phyloP scores from a whole-genome alignment of 331 rosid genomes.

The Quercus tomentella region DNA sequence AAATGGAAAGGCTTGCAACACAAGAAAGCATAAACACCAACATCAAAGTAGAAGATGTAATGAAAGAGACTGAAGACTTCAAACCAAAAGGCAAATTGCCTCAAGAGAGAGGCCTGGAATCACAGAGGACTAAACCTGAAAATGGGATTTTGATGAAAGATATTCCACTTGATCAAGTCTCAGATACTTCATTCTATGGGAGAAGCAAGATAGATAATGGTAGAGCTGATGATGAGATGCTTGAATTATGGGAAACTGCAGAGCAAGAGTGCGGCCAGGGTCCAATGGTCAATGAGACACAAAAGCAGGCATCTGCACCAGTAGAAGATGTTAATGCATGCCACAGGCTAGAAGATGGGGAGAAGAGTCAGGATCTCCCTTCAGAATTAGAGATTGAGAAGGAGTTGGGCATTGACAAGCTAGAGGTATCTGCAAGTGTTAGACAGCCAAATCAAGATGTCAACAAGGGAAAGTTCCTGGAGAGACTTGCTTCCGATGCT shows the following conservation, averaged over 20 bases:
- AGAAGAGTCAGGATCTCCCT: conserved; percentile 27
- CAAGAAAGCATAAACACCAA: conserved; percentile 26
- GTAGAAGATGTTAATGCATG: conserved; percentile 21
- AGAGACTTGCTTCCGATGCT: conserved; percentile 78
- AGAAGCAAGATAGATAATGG: conserved; percentile 41
- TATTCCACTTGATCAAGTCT: conserved; percentile 74
- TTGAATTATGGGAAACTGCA: conserved; percentile 59
- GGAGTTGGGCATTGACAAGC: conserved; percentile 74
- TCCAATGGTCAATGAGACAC: conserved; percentile 16
- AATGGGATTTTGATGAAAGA: conserved; percentile 65
- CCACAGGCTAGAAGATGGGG: conserved; percentile 30
- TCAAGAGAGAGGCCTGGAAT: conserved; percentile 27
- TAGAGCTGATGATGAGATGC: conserved; percentile 56
- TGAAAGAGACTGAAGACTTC: conserved; percentile 20
- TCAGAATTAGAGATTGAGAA: conserved; percentile 62
- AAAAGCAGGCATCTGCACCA: conserved; percentile 31
- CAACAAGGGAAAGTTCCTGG: conserved; percentile 58
- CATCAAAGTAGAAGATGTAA: conserved; percentile 20
- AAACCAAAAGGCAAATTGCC: conserved; percentile 14
- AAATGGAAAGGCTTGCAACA: conserved; percentile 38
- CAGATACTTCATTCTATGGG: conserved; percentile 38
- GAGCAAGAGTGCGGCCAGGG: conserved; percentile 41
- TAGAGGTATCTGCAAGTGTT: conserved; percentile 38
- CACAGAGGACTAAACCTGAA: conserved; percentile 40
- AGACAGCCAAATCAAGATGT: conserved; percentile 37